Conservation (phyloP, 2,329 filamentous ascomycete genomes). For the Alternaria viburni region DNA sequence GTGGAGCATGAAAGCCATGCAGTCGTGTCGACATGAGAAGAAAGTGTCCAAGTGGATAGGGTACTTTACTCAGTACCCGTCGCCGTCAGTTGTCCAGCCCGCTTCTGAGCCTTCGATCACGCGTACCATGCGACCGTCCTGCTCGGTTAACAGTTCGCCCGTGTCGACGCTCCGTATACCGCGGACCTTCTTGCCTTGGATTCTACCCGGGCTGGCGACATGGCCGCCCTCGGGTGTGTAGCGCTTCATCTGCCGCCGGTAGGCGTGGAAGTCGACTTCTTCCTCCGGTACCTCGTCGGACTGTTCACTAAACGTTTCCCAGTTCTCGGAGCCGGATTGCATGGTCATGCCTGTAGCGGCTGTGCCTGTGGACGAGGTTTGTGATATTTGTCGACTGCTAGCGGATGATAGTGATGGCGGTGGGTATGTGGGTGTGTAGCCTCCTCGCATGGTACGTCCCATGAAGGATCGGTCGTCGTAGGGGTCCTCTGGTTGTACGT, state of each 20-base stretch:
- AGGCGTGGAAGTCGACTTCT: conserved; percentile 82
- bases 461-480: conserved; percentile 68
- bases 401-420: conserved; percentile 35
- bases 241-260: conserved; percentile 72
- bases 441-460: conserved; percentile 39
- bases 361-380: conserved; percentile 61
- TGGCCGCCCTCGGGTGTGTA: conserved; percentile 52
- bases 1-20: conserved; percentile 6
- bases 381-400: conserved; percentile 70
- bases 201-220: conserved; percentile 38
- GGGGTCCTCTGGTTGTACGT: conserved; percentile 76
- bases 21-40: conserved; percentile 5
- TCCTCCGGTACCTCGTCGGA: conserved; percentile 69
- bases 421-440: conserved; percentile 33
- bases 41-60: conserved; percentile 6
- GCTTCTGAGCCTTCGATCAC: conserved; percentile 59
- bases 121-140: conserved; percentile 52
- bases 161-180: conserved; percentile 56
- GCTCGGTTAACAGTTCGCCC: conserved; percentile 48
- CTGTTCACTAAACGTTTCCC: conserved; percentile 93
- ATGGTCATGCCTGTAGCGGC: conserved; percentile 61
- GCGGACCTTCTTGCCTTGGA: conserved; percentile 46
- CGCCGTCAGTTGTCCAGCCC: conserved; percentile 60
- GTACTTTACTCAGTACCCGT: conserved; percentile 36
- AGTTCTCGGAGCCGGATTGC: conserved; percentile 88